Evolutionary conservation across 345 rosid species (phyloP), one percentile per base, ranked within the genome.

Genomic region (Salix suchowensis): DNA sequence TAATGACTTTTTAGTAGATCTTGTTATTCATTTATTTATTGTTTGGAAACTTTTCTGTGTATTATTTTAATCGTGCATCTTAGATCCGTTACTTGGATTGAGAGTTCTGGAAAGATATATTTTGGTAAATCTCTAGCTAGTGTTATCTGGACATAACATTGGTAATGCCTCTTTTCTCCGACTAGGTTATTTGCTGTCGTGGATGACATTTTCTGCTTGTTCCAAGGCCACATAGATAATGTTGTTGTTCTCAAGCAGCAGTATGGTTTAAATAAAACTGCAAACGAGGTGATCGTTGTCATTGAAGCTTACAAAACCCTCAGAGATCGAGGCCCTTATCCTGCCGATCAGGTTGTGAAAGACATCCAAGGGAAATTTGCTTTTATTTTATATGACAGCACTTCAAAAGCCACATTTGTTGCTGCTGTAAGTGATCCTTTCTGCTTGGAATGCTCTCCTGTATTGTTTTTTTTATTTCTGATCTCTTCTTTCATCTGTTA

Each of bases 301-400:
- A 88, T 94, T 23, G 99, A 96, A 85, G 97, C 99, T 23, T 96
- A 88, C 72, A 87, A 97, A 83, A 88, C 97, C 46, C 97, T 94
- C 32, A 88, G 98, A 76, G 99, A 96, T 74, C 91, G 99, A 68
- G 97, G 99, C 74, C 98, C 98, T 24, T 96, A 96, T 74, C 91
- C 98, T 68, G 92, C 93, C 1, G 97, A 92, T 78, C 99, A 92
- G 86, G 99, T 96, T 40, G 93, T 94, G 42, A 87, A 89, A 89
- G 97, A 91, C 67, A 80, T 96, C 48, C 85, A 84, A 24, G 97
- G 99, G 61, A 94, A 88, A 75, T 96, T 85, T 75, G 89, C 91
- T 0, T 94, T 94, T 70, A 70, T 91, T 66, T 88, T 94, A 77
- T 94, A 74, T n/a, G 99, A 96, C 77, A 82, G 90, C 83, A 68